Conservation (phyloP, 2,329 filamentous ascomycete species). For the Talaromyces amestolkiae region DNA sequence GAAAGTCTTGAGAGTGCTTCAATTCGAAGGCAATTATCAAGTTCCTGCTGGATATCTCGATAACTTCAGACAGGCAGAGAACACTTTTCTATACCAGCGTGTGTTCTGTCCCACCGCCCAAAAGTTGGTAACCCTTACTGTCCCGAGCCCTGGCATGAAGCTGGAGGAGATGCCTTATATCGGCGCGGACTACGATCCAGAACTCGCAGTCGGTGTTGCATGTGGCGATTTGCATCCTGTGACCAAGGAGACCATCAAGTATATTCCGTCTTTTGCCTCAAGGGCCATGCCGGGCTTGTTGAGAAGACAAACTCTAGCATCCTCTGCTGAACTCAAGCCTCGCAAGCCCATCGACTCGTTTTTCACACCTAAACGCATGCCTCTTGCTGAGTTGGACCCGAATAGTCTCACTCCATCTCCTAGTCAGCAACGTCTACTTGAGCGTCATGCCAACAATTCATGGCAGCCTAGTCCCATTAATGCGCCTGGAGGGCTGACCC, state of each 20-base stretch:
- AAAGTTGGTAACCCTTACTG: conserved; percentile 71
- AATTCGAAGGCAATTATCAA: conserved; percentile 82
- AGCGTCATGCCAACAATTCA: conserved; percentile 52
- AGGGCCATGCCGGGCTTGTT: conserved; percentile 36
- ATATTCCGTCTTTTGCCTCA: conserved; percentile 35
- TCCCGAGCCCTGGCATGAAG: conserved; percentile 61
- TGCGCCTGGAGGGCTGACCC: conserved; percentile 33
- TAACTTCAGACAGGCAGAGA: conserved; percentile 79
- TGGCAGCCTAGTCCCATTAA: conserved; percentile 54
- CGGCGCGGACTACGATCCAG: conserved; percentile 67
- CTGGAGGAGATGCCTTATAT: conserved; percentile 76
- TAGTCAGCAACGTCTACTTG: conserved; percentile 59
- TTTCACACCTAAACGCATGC: conserved; percentile 63
- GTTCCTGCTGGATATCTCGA: conserved; percentile 79
- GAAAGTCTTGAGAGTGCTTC: conserved; percentile 73
- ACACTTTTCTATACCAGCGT: conserved; percentile 91
- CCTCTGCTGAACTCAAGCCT: conserved; percentile 57
- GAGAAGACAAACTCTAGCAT: conserved; percentile 42
- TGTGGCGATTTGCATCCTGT: conserved; percentile 83
- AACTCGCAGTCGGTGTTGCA: conserved; percentile 71
- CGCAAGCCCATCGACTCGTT: conserved; percentile 62
- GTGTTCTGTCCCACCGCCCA: conserved; percentile 79
- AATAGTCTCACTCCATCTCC: conserved; percentile 67
- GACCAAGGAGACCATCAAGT: conserved; percentile 65
- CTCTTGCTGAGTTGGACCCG: conserved; percentile 65